These are phyloP conservation scores for Colletotrichum zoysiae DNA, from an alignment of 2,329 filamentous ascomycete species.

Conservation along the genomic window DNA sequence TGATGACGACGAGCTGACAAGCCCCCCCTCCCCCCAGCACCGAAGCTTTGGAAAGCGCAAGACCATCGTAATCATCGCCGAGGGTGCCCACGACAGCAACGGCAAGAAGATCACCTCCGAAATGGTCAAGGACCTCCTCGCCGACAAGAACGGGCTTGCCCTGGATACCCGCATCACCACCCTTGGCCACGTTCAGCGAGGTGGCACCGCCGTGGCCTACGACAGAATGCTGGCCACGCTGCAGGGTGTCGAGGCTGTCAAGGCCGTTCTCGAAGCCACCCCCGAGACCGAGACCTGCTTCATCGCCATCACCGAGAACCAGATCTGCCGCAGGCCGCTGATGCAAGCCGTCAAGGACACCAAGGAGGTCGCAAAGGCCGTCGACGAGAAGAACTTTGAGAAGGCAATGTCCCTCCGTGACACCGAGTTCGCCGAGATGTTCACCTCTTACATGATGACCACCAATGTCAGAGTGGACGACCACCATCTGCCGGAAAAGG, in stretches of 20 bases:
- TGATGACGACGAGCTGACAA: slow-evolving; percentile 14
- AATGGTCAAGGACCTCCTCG: slow-evolving; percentile 90
- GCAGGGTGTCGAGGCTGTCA: slow-evolving; percentile 94
- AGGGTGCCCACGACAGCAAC: slow-evolving; percentile 88
- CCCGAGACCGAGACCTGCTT: slow-evolving; percentile 93
- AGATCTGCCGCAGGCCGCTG: slow-evolving; percentile 90
- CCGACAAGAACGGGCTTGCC: slow-evolving; percentile 78
- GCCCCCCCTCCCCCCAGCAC: slow-evolving; percentile 67
- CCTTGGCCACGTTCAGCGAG: slow-evolving; percentile 96
- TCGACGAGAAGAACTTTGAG: slow-evolving; percentile 87
- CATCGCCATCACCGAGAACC: slow-evolving; percentile 97
- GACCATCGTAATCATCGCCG: slow-evolving; percentile 97
- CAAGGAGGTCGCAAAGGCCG: slow-evolving; percentile 84
- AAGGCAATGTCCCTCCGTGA: slow-evolving; percentile 90
- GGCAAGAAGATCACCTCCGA: slow-evolving; percentile 85
- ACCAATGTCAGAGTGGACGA: slow-evolving; percentile 82
- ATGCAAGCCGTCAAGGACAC: slow-evolving; percentile 91
- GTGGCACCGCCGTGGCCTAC: slow-evolving; percentile 91
- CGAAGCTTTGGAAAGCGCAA: slow-evolving; percentile 91
- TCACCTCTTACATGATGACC: slow-evolving; percentile 90
- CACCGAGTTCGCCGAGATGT: slow-evolving; percentile 93
- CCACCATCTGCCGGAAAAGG: slow-evolving; percentile 75
- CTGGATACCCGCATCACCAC: slow-evolving; percentile 96
- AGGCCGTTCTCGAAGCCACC: slow-evolving; percentile 88
- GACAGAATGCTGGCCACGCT: slow-evolving; percentile 93